phyloP scores from a whole-genome alignment of 257 asterid species.

The Penstemon barbatus region DNA sequence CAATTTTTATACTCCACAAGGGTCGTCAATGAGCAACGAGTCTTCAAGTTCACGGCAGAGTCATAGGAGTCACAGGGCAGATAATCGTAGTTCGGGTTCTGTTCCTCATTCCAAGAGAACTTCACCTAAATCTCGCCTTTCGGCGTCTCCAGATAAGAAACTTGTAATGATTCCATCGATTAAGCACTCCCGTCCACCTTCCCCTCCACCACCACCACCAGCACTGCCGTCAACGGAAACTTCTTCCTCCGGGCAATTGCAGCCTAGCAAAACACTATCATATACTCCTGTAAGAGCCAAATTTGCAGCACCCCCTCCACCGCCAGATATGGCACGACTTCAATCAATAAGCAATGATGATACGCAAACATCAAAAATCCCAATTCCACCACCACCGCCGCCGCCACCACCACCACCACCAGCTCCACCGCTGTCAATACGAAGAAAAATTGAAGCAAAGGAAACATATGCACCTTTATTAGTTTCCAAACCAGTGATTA shows the following conservation, averaged over 20 bases:
- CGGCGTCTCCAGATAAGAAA: conserved; percentile 57
- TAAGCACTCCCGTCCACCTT: conserved; percentile 51
- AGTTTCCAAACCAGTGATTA: conserved; percentile 33
- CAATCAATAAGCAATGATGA: conserved; percentile 53
- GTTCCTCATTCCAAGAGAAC: conserved; percentile 75
- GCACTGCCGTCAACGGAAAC: not conserved
- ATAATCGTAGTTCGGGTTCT: conserved; percentile 28
- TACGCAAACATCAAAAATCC: conserved; percentile 34
- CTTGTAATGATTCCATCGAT: conserved; percentile 73
- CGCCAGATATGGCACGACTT: conserved; percentile 70
- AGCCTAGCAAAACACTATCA: conserved; percentile 40
- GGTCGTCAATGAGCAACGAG: conserved; percentile 73
- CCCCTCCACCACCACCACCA: conserved; percentile 44
- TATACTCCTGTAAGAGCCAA: conserved; percentile 59
- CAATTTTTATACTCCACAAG: conserved; percentile 86
- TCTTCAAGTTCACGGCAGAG: conserved; percentile 53
- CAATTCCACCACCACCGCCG: conserved; percentile 54
- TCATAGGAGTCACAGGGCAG: conserved; percentile 34
- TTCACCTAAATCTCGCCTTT: conserved; percentile 74
- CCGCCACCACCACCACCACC: conserved; percentile 52
- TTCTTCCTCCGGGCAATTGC: conserved; percentile 32
- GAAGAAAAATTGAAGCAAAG: conserved; percentile 33
- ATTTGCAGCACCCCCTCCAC: conserved; percentile 84
- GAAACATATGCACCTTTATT: conserved; percentile 34
- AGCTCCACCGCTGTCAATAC: conserved; percentile 36